Conservation (phyloP, 805 yeast species). For the Metschnikowia arizonensis region DNA sequence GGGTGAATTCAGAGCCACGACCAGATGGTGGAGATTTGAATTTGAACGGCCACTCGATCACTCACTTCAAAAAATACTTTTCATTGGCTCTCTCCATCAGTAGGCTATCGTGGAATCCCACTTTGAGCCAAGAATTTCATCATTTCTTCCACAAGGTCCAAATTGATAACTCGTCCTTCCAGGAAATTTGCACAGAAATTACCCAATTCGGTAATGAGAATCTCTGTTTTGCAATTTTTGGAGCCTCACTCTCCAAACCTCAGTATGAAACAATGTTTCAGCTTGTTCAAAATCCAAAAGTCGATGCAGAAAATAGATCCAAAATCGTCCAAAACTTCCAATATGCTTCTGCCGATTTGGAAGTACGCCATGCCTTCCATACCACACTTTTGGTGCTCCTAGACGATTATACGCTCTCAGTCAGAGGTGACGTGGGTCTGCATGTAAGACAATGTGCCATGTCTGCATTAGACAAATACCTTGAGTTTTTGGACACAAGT, state of each 20-base stretch:
- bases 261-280: conserved; percentile 22
- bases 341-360: conserved; percentile 12
- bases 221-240: conserved; percentile 36
- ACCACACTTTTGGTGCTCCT: conserved; percentile 35
- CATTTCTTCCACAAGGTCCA: conserved; percentile 16
- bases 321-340: conserved; percentile 23
- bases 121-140: conserved; percentile 12
- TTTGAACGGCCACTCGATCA: no score
- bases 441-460: conserved; percentile 56
- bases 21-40: no score
- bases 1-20: conserved; percentile 6
- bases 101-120: conserved; percentile 4
- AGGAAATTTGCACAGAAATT: conserved; percentile 36
- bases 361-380: conserved; percentile 7
- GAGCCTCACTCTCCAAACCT: conserved; percentile 12
- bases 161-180: conserved; percentile 12
- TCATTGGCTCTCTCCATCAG: conserved; percentile 6
- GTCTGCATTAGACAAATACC: not conserved
- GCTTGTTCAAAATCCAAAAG: conserved; percentile 21
- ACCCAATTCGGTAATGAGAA: conserved; percentile 32
- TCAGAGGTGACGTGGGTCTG: conserved; percentile 91
- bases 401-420: conserved; percentile 73
- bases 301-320: conserved; percentile 31
- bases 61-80: not conserved
- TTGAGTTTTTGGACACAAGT: not conserved